Evolutionary conservation across 495 filamentous ascomycete genomes (phyloP).

Genomic region (Xylaria venustula): DNA sequence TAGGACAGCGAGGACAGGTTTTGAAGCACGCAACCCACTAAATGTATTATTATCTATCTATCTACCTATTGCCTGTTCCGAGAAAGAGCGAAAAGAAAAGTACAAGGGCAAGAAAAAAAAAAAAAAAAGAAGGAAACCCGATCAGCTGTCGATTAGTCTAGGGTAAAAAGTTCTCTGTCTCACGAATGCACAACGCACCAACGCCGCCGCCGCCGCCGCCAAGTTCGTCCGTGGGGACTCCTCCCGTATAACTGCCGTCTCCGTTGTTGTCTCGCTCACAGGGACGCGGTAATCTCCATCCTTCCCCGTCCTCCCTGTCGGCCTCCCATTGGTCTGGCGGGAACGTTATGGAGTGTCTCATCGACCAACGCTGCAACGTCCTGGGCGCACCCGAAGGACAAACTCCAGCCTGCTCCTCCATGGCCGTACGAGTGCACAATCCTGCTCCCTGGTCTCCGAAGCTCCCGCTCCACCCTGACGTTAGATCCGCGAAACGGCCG

Average conservation of each 20-base stretch:
- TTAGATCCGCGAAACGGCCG: slow-evolving; percentile 41
- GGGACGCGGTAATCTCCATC: slow-evolving; percentile 16
- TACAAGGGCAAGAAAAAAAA: no score
- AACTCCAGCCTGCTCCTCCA: slow-evolving; percentile 47
- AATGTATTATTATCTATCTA: no score
- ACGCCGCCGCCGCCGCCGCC: neutral
- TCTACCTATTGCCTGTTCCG: no score
- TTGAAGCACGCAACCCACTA: no score
- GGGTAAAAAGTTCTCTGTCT: neutral
- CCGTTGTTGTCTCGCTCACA: neutral
- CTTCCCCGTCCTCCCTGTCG: slow-evolving; percentile 19
- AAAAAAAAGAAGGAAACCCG: neutral
- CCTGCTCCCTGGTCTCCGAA: slow-evolving; percentile 27
- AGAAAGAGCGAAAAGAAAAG: no score
- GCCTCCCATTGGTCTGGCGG: slow-evolving; percentile 28
- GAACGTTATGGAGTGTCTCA: slow-evolving; percentile 30
- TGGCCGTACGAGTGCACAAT: slow-evolving; percentile 53
- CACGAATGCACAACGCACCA: no score
- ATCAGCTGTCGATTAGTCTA: neutral
- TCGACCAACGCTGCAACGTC: slow-evolving; percentile 38
- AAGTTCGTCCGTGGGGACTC: neutral
- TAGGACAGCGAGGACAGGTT: no score
- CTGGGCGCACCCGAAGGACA: slow-evolving; percentile 45
- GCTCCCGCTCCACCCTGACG: slow-evolving; percentile 47
- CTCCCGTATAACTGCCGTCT: neutral